Percentiles rank a stretch among this genome's conserved stretches.
Evolutionary conservation across 306 rosid genomes (phyloP).

Genomic region (Vigna unguiculata): DNA sequence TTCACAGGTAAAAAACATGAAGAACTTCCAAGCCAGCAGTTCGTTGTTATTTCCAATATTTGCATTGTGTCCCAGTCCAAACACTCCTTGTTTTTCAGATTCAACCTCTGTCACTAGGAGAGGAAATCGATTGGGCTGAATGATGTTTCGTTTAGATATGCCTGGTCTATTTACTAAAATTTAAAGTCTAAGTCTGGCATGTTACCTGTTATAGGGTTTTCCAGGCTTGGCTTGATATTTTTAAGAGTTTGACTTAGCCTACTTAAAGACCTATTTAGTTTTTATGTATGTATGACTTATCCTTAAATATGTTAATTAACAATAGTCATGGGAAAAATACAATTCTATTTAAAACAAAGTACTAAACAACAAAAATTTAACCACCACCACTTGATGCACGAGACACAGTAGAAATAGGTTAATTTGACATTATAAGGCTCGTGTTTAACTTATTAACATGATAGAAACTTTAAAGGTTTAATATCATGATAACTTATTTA

Average conservation of each 20-base stretch:
- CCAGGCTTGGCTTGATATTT: neutral
- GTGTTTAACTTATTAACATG: neutral
- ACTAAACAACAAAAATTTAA: neutral
- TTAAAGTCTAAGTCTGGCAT: neutral
- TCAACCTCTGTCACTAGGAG: neutral
- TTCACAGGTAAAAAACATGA: neutral
- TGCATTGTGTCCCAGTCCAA: neutral
- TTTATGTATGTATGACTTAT: neutral
- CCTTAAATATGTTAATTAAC: neutral
- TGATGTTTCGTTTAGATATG: neutral
- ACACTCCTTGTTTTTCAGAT: conserved; percentile 11
- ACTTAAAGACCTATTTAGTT: too few species aligned
- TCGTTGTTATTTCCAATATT: neutral
- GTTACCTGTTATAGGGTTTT: neutral
- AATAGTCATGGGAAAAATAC: neutral
- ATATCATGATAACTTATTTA: too few species aligned
- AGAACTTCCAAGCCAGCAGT: neutral
- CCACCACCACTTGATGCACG: neutral
- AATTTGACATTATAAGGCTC: neutral
- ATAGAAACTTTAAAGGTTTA: too few species aligned
- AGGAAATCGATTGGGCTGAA: neutral
- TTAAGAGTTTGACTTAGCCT: neutral
- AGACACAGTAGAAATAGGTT: neutral
- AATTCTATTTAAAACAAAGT: neutral
- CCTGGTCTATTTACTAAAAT: neutral